Conservation (phyloP, 2,329 filamentous ascomycete genomes). For the Drechslerella dactyloides region DNA sequence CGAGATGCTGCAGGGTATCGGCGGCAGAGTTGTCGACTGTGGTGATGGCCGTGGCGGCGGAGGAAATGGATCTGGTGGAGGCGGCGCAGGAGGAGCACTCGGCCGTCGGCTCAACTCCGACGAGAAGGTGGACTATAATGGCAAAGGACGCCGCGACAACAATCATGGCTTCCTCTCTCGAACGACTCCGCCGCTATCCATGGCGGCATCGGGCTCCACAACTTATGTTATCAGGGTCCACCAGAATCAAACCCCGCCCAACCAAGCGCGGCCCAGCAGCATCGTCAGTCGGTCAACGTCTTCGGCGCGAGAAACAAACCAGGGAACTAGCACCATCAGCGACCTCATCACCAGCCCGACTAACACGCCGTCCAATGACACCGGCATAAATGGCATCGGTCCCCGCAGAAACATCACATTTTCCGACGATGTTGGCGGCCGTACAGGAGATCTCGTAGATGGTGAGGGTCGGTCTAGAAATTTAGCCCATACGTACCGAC, state of each 20-base stretch:
- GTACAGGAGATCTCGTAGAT: slow-evolving; percentile 12
- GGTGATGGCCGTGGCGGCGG: slow-evolving; percentile 21
- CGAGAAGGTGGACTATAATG: slow-evolving; percentile 31
- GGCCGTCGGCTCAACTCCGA: slow-evolving; percentile 30
- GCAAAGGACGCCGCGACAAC: slow-evolving; percentile 15
- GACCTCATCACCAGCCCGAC: slow-evolving; percentile 46
- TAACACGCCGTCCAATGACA: slow-evolving; percentile 45
- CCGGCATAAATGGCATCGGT: slow-evolving; percentile 20
- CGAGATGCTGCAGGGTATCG: slow-evolving; percentile 75
- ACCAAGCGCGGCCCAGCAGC: slow-evolving; percentile 32
- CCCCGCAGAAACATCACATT: slow-evolving; percentile 35
- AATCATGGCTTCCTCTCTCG: slow-evolving; percentile 16
- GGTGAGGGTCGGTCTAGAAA: slow-evolving; percentile 22
- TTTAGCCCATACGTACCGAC: slow-evolving; percentile 38
- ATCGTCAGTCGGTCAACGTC: slow-evolving; percentile 42
- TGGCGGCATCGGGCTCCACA: slow-evolving; percentile 41
- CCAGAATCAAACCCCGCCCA: slow-evolving; percentile 28
- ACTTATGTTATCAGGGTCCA: slow-evolving; percentile 46
- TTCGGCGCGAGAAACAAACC: slow-evolving; percentile 40
- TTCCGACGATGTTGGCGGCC: slow-evolving; percentile 5
- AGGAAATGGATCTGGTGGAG: slow-evolving; percentile 34
- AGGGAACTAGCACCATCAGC: slow-evolving; percentile 43
- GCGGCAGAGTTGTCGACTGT: slow-evolving; percentile 32
- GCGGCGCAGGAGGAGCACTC: slow-evolving; percentile 25
- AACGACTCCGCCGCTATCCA: slow-evolving; percentile 32